phyloP scores from a whole-genome alignment of 2,329 filamentous ascomycete species.

The Alternaria gaisen region DNA sequence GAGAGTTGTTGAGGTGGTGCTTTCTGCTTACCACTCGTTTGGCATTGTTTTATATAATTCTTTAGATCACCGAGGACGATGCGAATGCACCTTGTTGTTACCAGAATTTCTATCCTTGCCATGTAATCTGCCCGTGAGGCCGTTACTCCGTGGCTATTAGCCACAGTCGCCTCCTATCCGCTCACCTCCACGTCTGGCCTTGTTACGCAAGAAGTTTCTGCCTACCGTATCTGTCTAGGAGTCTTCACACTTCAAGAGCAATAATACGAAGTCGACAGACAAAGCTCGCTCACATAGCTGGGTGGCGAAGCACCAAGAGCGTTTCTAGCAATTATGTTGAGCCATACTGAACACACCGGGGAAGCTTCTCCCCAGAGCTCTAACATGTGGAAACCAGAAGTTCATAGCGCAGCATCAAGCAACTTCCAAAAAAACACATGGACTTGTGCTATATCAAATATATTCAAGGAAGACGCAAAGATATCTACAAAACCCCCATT shows the following conservation, averaged over 20 bases:
- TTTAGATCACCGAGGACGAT: neutral
- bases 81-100: neutral
- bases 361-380: neutral
- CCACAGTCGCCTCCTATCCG: neutral
- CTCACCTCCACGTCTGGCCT: neutral
- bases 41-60: slow-evolving; percentile 3
- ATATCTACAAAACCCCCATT: neutral
- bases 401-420: neutral
- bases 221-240: neutral
- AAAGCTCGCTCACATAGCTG: neutral
- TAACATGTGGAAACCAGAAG: neutral
- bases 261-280: neutral
- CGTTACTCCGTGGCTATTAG: neutral
- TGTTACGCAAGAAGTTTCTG: neutral
- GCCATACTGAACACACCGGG: neutral
- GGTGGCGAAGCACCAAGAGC: neutral
- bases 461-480: neutral
- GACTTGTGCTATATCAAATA: neutral
- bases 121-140: neutral
- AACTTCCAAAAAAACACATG: neutral
- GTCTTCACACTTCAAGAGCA: neutral
- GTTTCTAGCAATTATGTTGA: neutral
- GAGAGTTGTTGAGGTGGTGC: neutral
- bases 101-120: neutral
- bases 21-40: slow-evolving; percentile 14